Evolutionary conservation across 805 yeast genomes (phyloP).

Genomic region (Suhomyces faveliae): DNA sequence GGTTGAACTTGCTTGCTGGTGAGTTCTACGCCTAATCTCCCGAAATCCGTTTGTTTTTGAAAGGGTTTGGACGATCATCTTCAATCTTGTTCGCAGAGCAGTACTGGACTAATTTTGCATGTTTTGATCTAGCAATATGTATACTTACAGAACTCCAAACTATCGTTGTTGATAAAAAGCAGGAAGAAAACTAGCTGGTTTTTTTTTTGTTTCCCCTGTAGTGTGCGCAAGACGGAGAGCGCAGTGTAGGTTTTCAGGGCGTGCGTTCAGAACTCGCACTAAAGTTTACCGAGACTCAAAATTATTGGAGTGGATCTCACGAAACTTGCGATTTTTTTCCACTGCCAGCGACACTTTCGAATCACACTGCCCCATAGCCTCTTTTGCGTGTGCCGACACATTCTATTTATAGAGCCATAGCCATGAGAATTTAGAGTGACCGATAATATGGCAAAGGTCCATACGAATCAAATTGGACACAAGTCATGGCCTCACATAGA

Average conservation of each 20-base stretch:
- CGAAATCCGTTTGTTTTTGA: background rate
- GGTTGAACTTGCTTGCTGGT: background rate
- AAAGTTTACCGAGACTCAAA: background rate
- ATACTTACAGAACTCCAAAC: conserved; percentile 5
- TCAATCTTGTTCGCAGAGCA: background rate
- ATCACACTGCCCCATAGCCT: background rate
- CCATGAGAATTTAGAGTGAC: background rate
- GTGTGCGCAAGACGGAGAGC: background rate
- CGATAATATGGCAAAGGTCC: too few species aligned
- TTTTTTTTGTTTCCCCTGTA: conserved; percentile 3
- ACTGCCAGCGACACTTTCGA: background rate
- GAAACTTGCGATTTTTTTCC: background rate
- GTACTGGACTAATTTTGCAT: background rate
- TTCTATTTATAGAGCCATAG: background rate
- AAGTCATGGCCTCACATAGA: too few species aligned
- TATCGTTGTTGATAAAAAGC: conserved; percentile 5
- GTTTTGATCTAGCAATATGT: background rate
- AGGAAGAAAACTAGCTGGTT: conserved; percentile 3
- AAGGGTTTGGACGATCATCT: background rate
- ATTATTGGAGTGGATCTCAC: background rate
- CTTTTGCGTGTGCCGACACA: background rate
- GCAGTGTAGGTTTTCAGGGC: background rate
- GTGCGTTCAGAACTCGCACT: conserved; percentile 3
- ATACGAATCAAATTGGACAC: too few species aligned
- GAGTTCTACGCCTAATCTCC: background rate